Percentiles rank a stretch among this genome's conserved stretches.
Evolutionary conservation across 768 basidiomycete species (phyloP).

Genomic region (Dentipellis sp.): DNA sequence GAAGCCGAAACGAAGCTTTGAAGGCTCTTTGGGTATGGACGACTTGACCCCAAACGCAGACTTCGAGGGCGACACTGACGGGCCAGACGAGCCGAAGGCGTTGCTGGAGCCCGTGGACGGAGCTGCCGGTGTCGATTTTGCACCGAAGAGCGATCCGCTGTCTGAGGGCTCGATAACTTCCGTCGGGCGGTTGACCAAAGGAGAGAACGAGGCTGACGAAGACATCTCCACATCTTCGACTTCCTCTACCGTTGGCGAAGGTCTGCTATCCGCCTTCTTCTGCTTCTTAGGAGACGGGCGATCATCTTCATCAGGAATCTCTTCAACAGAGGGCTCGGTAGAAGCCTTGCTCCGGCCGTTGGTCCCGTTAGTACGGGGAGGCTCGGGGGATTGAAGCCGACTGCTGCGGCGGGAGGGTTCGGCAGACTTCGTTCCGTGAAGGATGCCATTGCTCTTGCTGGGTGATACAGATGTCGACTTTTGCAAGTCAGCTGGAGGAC

Average conservation of each 20-base stretch:
- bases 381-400: conserved; percentile 12
- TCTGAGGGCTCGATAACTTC: conserved; percentile 33
- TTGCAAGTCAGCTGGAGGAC: conserved; percentile 54
- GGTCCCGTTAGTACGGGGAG: conserved; percentile 2
- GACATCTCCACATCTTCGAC: conserved; percentile 25
- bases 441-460: conserved; percentile 9
- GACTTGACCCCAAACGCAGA: conserved; percentile 25
- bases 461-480: conserved; percentile 18
- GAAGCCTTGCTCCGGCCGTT: conserved; percentile 3
- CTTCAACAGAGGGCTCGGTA: neutral
- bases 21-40: conserved; percentile 64
- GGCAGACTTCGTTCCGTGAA: conserved; percentile 7
- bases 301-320: conserved; percentile 27
- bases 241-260: conserved; percentile 20
- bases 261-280: conserved; percentile 25
- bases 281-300: conserved; percentile 35
- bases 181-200: conserved; percentile 21
- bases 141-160: conserved; percentile 9
- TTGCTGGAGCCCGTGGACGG: conserved; percentile 12
- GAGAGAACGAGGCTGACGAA: conserved; percentile 8
- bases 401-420: conserved; percentile 15
- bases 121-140: conserved; percentile 16
- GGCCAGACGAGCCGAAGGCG: conserved; percentile 14
- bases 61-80: conserved; percentile 16
- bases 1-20: conserved; percentile 68